phyloP scores from a whole-genome alignment of 169 alveolate genomes.

The Plasmodium malariae region DNA sequence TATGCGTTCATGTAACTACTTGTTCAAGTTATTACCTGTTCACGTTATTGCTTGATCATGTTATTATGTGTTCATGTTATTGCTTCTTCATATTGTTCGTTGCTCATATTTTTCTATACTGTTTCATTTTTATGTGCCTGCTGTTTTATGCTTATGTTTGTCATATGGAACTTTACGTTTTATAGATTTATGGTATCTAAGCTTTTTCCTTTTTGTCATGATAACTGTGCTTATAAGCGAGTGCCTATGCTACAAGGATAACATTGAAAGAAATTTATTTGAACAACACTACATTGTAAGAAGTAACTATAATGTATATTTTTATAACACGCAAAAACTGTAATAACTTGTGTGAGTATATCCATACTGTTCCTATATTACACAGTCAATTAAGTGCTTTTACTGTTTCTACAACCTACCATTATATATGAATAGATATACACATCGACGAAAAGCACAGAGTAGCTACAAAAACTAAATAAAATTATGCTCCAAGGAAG shows the following conservation, averaged over 20 bases:
- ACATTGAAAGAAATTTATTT: slow-evolving; percentile 33
- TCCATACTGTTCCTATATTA: too few species aligned
- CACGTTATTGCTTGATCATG: neutral
- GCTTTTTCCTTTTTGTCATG: slow-evolving; percentile 1
- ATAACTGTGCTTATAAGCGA: slow-evolving; percentile 22
- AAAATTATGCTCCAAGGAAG: too few species aligned
- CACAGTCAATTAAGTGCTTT: too few species aligned
- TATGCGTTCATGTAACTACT: neutral
- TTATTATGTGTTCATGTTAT: neutral
- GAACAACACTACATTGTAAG: slow-evolving; percentile 6
- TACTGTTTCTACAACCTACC: neutral
- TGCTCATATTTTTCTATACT: neutral
- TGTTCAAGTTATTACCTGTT: neutral
- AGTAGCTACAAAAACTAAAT: too few species aligned
- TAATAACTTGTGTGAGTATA: neutral
- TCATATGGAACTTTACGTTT: neutral
- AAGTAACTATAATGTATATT: neutral
- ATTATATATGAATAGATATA: neutral
- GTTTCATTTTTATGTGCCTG: neutral
- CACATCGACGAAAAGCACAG: too few species aligned
- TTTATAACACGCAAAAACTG: slow-evolving; percentile 1
- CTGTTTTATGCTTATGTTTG: neutral
- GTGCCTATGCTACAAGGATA: slow-evolving; percentile 19
- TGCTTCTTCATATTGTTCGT: neutral
- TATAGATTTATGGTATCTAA: slow-evolving; percentile 15